phyloP scores from a whole-genome alignment of 2,329 filamentous ascomycete species.

The Didymella pinodella region DNA sequence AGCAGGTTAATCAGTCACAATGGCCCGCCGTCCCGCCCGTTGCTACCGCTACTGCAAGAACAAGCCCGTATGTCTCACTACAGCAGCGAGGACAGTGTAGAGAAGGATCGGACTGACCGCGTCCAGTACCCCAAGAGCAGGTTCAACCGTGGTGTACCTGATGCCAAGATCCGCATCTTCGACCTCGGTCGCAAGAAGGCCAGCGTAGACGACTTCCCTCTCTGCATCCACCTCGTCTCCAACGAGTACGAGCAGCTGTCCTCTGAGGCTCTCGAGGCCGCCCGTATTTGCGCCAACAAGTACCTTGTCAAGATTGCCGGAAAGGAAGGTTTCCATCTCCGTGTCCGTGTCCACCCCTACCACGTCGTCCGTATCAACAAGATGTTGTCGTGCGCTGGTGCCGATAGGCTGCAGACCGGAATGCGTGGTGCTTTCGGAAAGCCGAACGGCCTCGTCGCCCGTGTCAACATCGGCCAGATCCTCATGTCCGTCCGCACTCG shows the following conservation, averaged over 20 bases:
- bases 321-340: slow-evolving; percentile 76
- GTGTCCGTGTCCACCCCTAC: slow-evolving; percentile 92
- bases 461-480: slow-evolving; percentile 99
- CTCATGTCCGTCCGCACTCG: slow-evolving; percentile 96
- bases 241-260: slow-evolving; percentile 99
- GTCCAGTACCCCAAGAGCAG: slow-evolving; percentile 99
- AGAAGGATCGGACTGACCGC: slow-evolving; percentile 37
- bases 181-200: slow-evolving; percentile 98
- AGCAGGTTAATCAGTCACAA: slow-evolving; percentile 68
- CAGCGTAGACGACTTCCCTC: slow-evolving; percentile 98
- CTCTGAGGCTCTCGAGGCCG: slow-evolving; percentile 98
- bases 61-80: slow-evolving; percentile 72
- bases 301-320: slow-evolving; percentile 74
- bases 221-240: slow-evolving; percentile 97
- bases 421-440: slow-evolving; percentile 99
- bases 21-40: slow-evolving; percentile 98
- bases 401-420: slow-evolving; percentile 99
- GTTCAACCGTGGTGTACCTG: slow-evolving; percentile 98
- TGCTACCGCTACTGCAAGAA: slow-evolving; percentile 99
- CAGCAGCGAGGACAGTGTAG: slow-evolving; percentile 28
- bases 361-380: slow-evolving; percentile 99
- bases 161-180: slow-evolving; percentile 91
- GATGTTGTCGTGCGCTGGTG: slow-evolving; percentile 99
- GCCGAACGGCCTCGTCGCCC: slow-evolving; percentile 97
- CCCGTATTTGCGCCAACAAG: slow-evolving; percentile 99